Base-by-base conservation (phyloP, 1,284 basidiomycete species). In the Heterobasidion irregulare region DNA sequence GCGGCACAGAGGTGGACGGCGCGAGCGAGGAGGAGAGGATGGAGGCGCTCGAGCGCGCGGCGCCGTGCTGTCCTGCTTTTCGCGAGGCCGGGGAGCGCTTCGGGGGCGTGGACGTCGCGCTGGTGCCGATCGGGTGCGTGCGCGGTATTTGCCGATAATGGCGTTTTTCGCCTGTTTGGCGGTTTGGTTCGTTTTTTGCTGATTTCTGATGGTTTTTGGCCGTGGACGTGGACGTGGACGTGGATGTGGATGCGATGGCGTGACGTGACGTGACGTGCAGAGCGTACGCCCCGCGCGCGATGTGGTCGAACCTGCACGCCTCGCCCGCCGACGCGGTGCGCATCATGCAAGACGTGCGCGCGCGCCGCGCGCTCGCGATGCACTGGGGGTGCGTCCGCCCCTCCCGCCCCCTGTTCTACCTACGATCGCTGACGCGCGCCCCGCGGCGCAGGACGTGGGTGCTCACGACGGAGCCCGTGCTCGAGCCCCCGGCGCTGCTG, bases 41-140 rank as follows among this genome's bases (percentile, higher is more conserved):
- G 35, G 75, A 75, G 1, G 72, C 80, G 59, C 70, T 82, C 50
- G 76, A 80, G 59, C 76, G 80, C 6, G 68, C 68, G 8, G 71
- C 79, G 1, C 79, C 84, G 0, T 68, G 73, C 3, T 89, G 86
- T 63, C 86, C 86, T 10, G 86, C 77, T 1, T 89, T 89, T 67
- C 75, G 76, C 61, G 76, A 85, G 67, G 83, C 88, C 53, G 86
- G 86, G 3, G 71, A 78, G 53, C 67, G 66, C 8, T 81, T 82
- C 54, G 84, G 82, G 0, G 76, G 75, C 1, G 83, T 89, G 62
- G 79, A 82, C 64, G 65, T 79, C 44, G 79, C 83, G 8, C 65
- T 88, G 65, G 77, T 86, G 57, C 84, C 84, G 0, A 86, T 88
- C 44, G 84, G 84, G 78, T 80, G 48, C 19, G 74, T 68, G 38